phyloP scores from a whole-genome alignment of 1,284 basidiomycete species.

The Porodaedalea pini region DNA sequence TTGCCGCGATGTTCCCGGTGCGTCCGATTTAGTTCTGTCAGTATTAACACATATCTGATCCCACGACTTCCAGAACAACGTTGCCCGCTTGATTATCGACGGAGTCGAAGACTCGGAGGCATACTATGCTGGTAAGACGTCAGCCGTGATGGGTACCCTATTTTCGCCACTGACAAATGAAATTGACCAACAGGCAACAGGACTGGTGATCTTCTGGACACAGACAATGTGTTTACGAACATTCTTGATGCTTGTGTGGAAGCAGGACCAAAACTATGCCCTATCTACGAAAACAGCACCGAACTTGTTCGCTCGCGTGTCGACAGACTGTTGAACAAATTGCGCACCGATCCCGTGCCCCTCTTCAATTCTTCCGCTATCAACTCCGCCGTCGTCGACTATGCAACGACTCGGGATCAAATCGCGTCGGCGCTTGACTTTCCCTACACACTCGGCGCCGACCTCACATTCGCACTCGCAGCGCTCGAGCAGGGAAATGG shows the following conservation, averaged over 20 bases:
- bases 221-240: conserved; percentile 2
- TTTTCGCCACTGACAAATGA: background rate
- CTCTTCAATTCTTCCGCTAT: conserved; percentile 4
- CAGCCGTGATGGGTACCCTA: background rate
- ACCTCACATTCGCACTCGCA: conserved; percentile 12
- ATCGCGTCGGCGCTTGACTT: conserved; percentile 20
- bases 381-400: conserved; percentile 18
- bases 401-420: conserved; percentile 1
- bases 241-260: conserved; percentile 23
- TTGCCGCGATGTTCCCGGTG: conserved; percentile 28
- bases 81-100: conserved; percentile 6
- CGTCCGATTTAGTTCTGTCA: background rate
- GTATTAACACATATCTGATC: background rate
- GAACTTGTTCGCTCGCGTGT: conserved; percentile 19
- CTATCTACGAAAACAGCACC: conserved; percentile 22
- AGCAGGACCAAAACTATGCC: conserved; percentile 21
- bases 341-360: background rate
- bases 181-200: background rate
- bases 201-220: conserved; percentile 7
- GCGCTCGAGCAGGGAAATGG: conserved; percentile 21
- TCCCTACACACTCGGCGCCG: conserved; percentile 8
- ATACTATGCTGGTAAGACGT: conserved; percentile 3
- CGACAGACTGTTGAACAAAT: background rate
- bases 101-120: conserved; percentile 8
- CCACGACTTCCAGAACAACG: background rate